Percentiles rank a stretch among this genome's conserved stretches.
Evolutionary conservation across 225 moss, liverwort and hornwort genomes (phyloP).

Genomic region (Lunularia cruciata): DNA sequence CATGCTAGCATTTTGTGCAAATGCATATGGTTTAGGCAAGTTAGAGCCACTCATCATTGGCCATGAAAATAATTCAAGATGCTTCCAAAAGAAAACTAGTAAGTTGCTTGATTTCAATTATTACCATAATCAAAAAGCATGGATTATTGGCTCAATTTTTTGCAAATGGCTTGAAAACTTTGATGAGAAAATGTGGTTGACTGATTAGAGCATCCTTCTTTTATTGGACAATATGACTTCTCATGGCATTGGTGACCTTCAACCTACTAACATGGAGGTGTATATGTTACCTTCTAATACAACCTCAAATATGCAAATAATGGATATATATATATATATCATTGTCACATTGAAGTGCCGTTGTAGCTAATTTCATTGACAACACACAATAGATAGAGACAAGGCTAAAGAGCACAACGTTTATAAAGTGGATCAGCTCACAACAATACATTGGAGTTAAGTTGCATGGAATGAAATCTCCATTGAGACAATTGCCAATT

Average conservation of each 20-base stretch:
- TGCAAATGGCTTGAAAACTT: too few relatives aligned
- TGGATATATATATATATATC: conserved; percentile 6
- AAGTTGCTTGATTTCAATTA: too few relatives aligned
- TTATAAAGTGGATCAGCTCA: conserved; percentile 21
- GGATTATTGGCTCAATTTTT: not conserved
- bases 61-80: too few relatives aligned
- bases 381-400: conserved; percentile 12
- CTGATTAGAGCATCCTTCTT: not conserved
- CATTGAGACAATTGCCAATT: conserved; percentile 1
- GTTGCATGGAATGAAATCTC: conserved; percentile 4
- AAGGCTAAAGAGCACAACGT: not conserved
- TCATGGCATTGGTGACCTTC: not conserved
- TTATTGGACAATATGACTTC: not conserved
- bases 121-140: not conserved
- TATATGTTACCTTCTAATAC: not conserved
- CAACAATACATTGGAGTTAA: conserved; percentile 13
- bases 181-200: not conserved
- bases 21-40: too few relatives aligned
- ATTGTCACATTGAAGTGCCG: conserved; percentile 14
- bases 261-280: conserved; percentile 1
- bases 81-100: too few relatives aligned
- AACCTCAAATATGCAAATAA: conserved; percentile 7
- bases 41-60: too few relatives aligned
- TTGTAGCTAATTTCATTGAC: conserved; percentile 2
- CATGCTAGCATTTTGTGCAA: too few relatives aligned